Evolutionary conservation across 352 stramenopile species (phyloP), one percentile per base, ranked within the genome.

Genomic region (Globisporangium solare): DNA sequence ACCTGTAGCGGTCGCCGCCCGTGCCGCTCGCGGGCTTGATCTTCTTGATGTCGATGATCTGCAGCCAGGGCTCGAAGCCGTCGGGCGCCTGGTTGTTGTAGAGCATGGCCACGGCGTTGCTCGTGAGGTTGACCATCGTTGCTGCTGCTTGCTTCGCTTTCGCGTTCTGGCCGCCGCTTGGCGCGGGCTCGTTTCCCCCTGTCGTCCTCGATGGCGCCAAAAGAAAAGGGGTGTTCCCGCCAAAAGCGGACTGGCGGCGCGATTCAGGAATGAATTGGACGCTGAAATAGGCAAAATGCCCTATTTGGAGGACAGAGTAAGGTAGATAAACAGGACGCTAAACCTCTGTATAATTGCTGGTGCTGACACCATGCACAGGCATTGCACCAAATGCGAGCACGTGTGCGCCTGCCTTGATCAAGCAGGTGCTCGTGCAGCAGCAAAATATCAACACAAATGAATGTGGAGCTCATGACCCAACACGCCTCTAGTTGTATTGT

Each of bases 41-140:
- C 74, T 92, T 92, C 71, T 91, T 91, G 31, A 78, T 89, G 66
- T 94, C 83, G 51, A 94, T 94, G 48, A 94, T 69, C 71, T 94
- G 85, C 47, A 94, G 71, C 85, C 80, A 92, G 12, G 85, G 85
- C 68, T 94, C 81, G 49, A 92, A 94, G 63, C 85, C 85, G 47
- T 94, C 80, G 41, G 85, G 83, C 57, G 74, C 70, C 65, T 92
- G 72, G 48, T 89, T 88, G 69, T 82, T 88, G 70, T 89, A 89
- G n/a, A 94, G 81, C 85, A 89, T 88, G 40, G 74, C 72, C 48
- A 94, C 79, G 21, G 85, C 85, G 60, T 93, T 93, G 61, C 73
- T 64, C 65, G 85, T 92, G 56, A 94, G 74, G 70, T 87, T 91
- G 47, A 86, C 81, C 85, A 94, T 94, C 47, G 18, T 74, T 27